These are phyloP conservation scores for Gossypium australe DNA, from an alignment of 345 rosid species.

Conservation along the genomic window DNA sequence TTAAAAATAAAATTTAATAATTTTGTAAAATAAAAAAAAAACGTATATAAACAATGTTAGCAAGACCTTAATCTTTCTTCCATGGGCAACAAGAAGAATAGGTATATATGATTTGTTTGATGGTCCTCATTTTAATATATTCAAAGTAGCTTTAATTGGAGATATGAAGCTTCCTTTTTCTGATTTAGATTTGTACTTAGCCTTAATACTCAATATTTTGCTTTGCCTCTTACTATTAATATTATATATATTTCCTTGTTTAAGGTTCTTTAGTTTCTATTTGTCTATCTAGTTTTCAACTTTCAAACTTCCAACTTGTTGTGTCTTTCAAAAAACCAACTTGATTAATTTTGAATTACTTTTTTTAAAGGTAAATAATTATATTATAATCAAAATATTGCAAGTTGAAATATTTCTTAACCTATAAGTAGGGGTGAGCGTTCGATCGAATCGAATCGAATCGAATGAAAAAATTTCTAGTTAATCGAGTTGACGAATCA, in stretches of 20 bases:
- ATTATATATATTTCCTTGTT: neutral
- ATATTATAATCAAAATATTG: too few species aligned
- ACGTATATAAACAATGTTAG: too few species aligned
- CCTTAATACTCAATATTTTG: neutral
- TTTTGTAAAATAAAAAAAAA: too few species aligned
- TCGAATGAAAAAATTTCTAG: too few species aligned
- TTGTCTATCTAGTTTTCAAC: neutral
- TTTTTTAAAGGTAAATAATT: too few species aligned
- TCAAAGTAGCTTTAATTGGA: constrained; percentile 6
- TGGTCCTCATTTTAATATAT: constrained; percentile 17
- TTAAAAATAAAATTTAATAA: too few species aligned
- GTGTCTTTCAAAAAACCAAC: neutral
- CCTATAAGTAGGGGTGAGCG: too few species aligned
- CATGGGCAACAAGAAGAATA: constrained; percentile 14
- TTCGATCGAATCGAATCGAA: too few species aligned
- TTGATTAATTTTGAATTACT: neutral
- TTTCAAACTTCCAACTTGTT: neutral
- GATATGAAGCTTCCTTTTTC: constrained; percentile 16
- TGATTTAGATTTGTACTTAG: neutral
- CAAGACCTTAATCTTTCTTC: too few species aligned
- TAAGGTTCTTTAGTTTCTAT: constrained; percentile 7
- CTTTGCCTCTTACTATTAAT: neutral
- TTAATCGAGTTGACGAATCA: too few species aligned
- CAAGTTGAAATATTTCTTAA: too few species aligned
- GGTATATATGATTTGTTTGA: constrained; percentile 14